phyloP scores from a whole-genome alignment of 2,329 filamentous ascomycete species.

The Fusarium pseudoanthophilum region DNA sequence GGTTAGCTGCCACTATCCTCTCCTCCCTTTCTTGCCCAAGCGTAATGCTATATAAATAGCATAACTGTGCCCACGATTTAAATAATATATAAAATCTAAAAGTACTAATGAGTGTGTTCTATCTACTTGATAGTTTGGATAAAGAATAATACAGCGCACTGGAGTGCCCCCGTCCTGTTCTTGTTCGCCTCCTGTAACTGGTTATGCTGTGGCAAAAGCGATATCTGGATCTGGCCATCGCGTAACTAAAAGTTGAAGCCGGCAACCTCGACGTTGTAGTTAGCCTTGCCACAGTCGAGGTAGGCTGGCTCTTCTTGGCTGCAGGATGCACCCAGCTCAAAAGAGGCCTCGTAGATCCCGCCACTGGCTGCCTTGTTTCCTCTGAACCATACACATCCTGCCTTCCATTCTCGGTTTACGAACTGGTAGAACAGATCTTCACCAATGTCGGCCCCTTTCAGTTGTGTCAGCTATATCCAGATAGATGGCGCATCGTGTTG shows the following conservation, averaged over 20 bases:
- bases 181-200: accelerated
- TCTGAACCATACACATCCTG: background rate
- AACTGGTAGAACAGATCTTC: background rate
- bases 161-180: accelerated
- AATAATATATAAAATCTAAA: background rate
- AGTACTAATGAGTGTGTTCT: background rate
- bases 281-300: background rate
- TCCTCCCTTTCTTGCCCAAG: no score
- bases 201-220: no score
- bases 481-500: accelerated
- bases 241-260: background rate
- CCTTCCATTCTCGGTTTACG: background rate
- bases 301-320: background rate
- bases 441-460: background rate
- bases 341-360: background rate
- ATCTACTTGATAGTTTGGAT: background rate
- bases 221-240: no score
- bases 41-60: no score
- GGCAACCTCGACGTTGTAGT: background rate
- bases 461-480: background rate
- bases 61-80: accelerated
- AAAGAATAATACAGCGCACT: background rate
- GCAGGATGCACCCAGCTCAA: background rate
- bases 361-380: background rate
- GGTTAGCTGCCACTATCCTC: no score